Evolutionary conservation across 495 filamentous ascomycete genomes (phyloP).

Genomic region (Pseudevernia furfuracea): DNA sequence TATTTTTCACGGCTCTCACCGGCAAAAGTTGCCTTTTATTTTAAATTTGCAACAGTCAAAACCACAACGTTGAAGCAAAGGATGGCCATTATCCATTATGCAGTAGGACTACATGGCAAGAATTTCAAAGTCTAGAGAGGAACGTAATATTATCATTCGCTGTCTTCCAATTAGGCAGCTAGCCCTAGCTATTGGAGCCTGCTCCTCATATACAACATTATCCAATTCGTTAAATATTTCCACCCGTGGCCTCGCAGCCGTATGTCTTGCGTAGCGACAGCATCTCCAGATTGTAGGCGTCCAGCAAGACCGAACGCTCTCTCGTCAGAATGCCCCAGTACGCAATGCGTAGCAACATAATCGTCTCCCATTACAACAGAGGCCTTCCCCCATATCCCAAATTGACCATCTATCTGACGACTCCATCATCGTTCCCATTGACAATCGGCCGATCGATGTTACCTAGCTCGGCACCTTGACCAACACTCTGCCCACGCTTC

Average conservation of each 20-base stretch:
- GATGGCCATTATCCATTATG: not conserved
- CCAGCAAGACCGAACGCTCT: not conserved
- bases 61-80: not conserved
- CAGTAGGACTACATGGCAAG: not conserved
- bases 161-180: not conserved
- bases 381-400: not conserved
- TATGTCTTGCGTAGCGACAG: not conserved
- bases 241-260: slow-evolving; percentile 15
- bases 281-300: not conserved
- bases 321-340: not conserved
- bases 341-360: not conserved
- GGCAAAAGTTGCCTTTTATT: slow-evolving; percentile 6
- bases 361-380: not conserved
- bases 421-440: slow-evolving; percentile 30
- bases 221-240: slow-evolving; percentile 13
- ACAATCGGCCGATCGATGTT: slow-evolving; percentile 39
- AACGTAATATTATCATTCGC: not conserved
- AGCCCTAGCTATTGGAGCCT: not conserved
- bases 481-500: slow-evolving; percentile 62
- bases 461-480: slow-evolving; percentile 61
- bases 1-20: slow-evolving; percentile 2
- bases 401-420: slow-evolving; percentile 18
- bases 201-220: slow-evolving; percentile 1
- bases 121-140: not conserved
- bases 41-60: not conserved